Evolutionary conservation across 23 red algal species (phyloP).

Genomic region (Agarophyton chilense): DNA sequence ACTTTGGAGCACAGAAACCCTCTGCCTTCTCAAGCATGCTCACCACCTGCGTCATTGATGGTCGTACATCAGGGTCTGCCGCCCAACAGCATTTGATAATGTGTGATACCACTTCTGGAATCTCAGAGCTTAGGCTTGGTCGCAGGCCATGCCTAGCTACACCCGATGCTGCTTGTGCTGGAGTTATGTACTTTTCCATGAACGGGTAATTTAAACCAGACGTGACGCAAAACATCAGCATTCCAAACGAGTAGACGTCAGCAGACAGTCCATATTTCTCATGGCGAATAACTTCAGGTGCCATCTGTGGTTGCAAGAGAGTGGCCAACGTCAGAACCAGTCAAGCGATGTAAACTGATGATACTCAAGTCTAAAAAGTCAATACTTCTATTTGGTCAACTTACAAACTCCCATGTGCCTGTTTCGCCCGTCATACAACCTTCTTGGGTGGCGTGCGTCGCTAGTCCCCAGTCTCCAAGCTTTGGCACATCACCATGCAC

Average conservation of each 20-base stretch:
- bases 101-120: slow-evolving; percentile 19
- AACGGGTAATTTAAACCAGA: slow-evolving; percentile 50
- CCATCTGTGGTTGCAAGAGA: slow-evolving; percentile 15
- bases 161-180: slow-evolving; percentile 56
- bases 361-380: neutral
- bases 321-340: neutral
- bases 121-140: neutral
- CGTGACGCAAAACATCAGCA: slow-evolving; percentile 46
- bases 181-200: slow-evolving; percentile 52
- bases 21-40: slow-evolving; percentile 14
- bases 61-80: slow-evolving; percentile 7
- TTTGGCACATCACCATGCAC: slow-evolving; percentile 59
- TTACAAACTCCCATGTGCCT: slow-evolving; percentile 72
- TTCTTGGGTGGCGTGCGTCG: slow-evolving; percentile 1
- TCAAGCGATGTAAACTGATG: neutral
- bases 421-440: slow-evolving; percentile 63
- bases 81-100: slow-evolving; percentile 58
- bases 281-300: slow-evolving; percentile 60
- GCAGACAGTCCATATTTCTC: slow-evolving; percentile 59
- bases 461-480: slow-evolving; percentile 78
- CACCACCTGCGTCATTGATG: slow-evolving; percentile 34
- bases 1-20: neutral
- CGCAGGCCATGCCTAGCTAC: slow-evolving; percentile 41
- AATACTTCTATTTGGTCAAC: neutral
- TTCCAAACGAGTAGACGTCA: slow-evolving; percentile 63